Conservation (phyloP, 176 grass and related monocot genomes). For the Carex littledalei region DNA sequence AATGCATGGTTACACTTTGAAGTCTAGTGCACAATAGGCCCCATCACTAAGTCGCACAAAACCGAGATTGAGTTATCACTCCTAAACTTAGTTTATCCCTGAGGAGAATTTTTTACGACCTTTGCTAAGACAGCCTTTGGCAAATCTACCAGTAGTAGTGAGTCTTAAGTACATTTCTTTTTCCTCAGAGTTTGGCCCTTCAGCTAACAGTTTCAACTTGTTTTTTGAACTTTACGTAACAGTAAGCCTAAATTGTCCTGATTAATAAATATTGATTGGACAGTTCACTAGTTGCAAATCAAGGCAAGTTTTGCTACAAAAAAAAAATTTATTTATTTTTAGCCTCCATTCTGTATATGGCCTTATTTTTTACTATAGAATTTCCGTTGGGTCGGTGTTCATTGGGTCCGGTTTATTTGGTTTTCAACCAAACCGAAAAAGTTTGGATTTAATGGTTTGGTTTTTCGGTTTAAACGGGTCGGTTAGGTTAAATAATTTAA, state of each 20-base stretch:
- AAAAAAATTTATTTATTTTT: not conserved
- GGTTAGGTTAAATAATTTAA: too few species aligned
- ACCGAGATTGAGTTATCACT: not conserved
- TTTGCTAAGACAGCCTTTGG: not conserved
- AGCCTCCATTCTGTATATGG: not conserved
- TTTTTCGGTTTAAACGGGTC: too few species aligned
- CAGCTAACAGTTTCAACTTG: not conserved
- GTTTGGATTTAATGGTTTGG: too few species aligned
- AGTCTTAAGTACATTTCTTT: not conserved
- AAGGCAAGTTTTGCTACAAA: not conserved
- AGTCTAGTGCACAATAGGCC: not conserved
- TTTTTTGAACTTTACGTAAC: not conserved
- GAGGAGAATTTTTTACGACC: not conserved
- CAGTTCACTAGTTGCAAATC: not conserved
- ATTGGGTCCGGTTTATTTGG: too few species aligned
- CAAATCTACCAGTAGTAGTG: not conserved
- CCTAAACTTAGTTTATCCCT: not conserved
- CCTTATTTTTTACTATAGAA: not conserved
- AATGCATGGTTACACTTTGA: not conserved
- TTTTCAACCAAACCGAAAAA: too few species aligned
- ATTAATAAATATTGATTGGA: not conserved
- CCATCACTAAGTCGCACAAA: not conserved
- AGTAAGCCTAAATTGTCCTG: not conserved
- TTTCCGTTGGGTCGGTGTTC: not conserved
- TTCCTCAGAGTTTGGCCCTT: not conserved